Evolutionary conservation across 2,329 filamentous ascomycete species (phyloP), one percentile per base, ranked within the genome.

Genomic region (Penicillium sp.): DNA sequence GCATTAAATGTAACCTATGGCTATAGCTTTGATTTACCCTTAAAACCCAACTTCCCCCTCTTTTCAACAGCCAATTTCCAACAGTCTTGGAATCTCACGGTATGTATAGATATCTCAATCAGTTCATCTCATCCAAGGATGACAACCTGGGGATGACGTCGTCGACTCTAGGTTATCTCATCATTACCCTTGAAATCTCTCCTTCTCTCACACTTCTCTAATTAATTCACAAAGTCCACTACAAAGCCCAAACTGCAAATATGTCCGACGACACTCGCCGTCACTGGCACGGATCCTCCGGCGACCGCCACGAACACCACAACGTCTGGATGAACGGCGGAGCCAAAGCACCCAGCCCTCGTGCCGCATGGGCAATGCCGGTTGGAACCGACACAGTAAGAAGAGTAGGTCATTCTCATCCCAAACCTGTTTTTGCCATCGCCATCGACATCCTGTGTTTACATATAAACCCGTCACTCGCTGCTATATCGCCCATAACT

Each of bases 311-410:
- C 54, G 67, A 74, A 43, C 72, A 72, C 45, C 63, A 57, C 38
- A 74, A 72, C 46, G 69, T 70, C 54, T 74, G 70, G 71, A 65
- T 70, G 51, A 57, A 50, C 29, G 72, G 72, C 27, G 72, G 71
- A 16, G 56, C 59, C 14, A 67, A 63, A 44, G 61, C 59, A 6
- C 64, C 68, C 11, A 50, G 54, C 2, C 24, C 53, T 21, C 57
- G 62, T 1, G 61, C 67, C 29, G 56, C 63, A 18, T 65, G 60
- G 59, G 64, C 62, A 7, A 55, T 61, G 22, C 60, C 56, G 6
- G 60, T 53, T 4, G 58, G 52, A 40, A 63, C 53, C 49, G 54
- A 40, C 16, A 59, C 48, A 45, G 56, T 58, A 39, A 58, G 70
- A 51, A 66, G 68, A 16, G 71, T 73, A 67, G 14, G 65, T 61